Evolutionary conservation across 306 rosid genomes (phyloP).

Genomic region (Erythrophleum fordii): DNA sequence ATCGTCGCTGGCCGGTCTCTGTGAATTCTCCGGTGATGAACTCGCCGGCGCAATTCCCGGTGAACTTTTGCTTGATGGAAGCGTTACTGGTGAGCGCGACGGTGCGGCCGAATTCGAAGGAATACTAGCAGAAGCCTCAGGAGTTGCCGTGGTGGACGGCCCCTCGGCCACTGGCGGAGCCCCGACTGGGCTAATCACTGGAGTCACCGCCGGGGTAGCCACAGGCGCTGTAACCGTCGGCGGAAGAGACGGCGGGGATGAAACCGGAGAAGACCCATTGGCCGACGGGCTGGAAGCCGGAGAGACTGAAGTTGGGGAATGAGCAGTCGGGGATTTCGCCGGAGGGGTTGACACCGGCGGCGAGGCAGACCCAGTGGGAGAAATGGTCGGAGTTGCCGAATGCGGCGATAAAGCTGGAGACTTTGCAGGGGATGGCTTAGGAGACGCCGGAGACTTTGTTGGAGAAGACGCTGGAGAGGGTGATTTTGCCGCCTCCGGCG

Average conservation of each 20-base stretch:
- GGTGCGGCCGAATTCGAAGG: slow-evolving; percentile 70
- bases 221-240: slow-evolving; percentile 43
- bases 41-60: slow-evolving; percentile 59
- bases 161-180: slow-evolving; percentile 56
- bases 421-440: slow-evolving; percentile 53
- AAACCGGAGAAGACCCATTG: slow-evolving; percentile 49
- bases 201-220: slow-evolving; percentile 40
- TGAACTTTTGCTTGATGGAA: slow-evolving; percentile 58
- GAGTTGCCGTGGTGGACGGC: slow-evolving; percentile 55
- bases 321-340: slow-evolving; percentile 38
- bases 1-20: slow-evolving; percentile 53
- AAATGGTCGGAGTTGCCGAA: slow-evolving; percentile 48
- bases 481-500: slow-evolving; percentile 32
- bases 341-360: slow-evolving; percentile 40
- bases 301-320: slow-evolving; percentile 45
- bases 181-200: slow-evolving; percentile 49
- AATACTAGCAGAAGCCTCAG: slow-evolving; percentile 45
- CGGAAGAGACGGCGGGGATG: slow-evolving; percentile 50
- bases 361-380: slow-evolving; percentile 49
- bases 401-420: slow-evolving; percentile 66
- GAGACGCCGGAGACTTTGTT: slow-evolving; percentile 35
- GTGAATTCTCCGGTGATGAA: slow-evolving; percentile 62
- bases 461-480: slow-evolving; percentile 56
- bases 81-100: slow-evolving; percentile 51
- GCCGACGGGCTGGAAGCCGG: slow-evolving; percentile 56